Evolutionary conservation across 441 rosid genomes (phyloP).

Genomic region (Pelargonium australe): DNA sequence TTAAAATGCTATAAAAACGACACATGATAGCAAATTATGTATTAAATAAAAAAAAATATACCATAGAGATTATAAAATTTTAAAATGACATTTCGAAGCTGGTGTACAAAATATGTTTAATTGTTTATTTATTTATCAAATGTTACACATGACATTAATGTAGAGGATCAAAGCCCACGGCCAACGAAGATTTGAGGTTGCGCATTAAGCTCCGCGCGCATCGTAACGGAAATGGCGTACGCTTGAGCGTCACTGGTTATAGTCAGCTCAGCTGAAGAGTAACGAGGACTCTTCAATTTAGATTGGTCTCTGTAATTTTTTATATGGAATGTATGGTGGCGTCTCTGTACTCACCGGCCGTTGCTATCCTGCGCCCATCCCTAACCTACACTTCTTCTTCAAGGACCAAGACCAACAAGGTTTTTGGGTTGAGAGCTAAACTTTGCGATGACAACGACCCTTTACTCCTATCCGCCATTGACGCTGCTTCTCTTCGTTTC

Average conservation of each 20-base stretch:
- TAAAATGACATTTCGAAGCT: too few species aligned
- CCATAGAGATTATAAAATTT: too few species aligned
- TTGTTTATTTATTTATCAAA: too few species aligned
- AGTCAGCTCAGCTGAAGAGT: not conserved
- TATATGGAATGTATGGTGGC: not conserved
- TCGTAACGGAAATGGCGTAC: not conserved
- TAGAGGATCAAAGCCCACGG: too few species aligned
- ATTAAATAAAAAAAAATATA: too few species aligned
- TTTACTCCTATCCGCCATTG: conserved; percentile 47
- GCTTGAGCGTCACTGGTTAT: not conserved
- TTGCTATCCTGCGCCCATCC: conserved; percentile 13
- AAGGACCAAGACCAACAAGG: conserved; percentile 12
- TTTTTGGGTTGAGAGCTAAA: conserved; percentile 29
- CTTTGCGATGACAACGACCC: conserved; percentile 53
- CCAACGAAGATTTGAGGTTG: not conserved
- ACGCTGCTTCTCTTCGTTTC: conserved; percentile 69
- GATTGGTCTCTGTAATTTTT: not conserved
- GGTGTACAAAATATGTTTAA: too few species aligned
- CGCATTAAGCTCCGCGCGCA: not conserved
- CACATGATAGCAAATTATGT: too few species aligned
- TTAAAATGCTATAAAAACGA: too few species aligned
- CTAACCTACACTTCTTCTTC: conserved; percentile 9
- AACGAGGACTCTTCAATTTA: not conserved
- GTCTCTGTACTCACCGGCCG: not conserved
- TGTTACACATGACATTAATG: too few species aligned